Base-by-base conservation (phyloP, 345 rosid genomes). In the Heritiera littoralis region DNA sequence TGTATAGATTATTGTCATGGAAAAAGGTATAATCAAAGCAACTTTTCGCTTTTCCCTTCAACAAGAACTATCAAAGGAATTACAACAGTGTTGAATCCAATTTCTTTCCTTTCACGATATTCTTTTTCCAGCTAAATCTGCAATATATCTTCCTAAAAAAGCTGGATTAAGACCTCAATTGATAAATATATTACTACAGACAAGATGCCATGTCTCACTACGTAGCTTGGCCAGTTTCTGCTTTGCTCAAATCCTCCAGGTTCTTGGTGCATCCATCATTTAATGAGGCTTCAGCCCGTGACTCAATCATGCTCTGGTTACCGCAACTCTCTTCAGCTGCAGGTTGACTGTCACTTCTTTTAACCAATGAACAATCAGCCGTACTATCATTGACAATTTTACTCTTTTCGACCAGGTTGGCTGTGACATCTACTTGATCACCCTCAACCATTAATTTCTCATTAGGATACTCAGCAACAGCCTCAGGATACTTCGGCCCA, bases 361-460 rank as follows among this genome's bases (percentile, higher is more conserved):
- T 55, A 56, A 60, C 58, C 55, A 83, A 75, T 20, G 72, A 46
- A 71, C 81, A 64, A 30, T 58, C 77, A 75, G 1, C 38, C 38
- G 38, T 35, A 35, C 38, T 35, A 35, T 35, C 38, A 35, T 80
- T 70, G 35, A 40, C 80, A 46, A 79, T 79, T 72, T 75, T 77
- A 80, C 80, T 87, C 45, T 70, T 84, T 69, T 83, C 76, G 69
- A 32, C 75, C 51, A 28, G 75, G 69, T 85, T 81, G 40, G 17
- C 64, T 18, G 7, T 55, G 49, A 51, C 52, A 38, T 45, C 65
- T 28, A 67, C 28, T 23, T 23, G 28, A 23, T 23, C 28, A 23
- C 28, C 28, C 28, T 23, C 28, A 23, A 23, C 71, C 72, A 66
- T 77, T 45, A 40, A 51, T 13, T 66, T 51, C 70, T 63, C 80